phyloP scores from a whole-genome alignment of 83 land plant genomes.

The Isoetes engelmannii region DNA sequence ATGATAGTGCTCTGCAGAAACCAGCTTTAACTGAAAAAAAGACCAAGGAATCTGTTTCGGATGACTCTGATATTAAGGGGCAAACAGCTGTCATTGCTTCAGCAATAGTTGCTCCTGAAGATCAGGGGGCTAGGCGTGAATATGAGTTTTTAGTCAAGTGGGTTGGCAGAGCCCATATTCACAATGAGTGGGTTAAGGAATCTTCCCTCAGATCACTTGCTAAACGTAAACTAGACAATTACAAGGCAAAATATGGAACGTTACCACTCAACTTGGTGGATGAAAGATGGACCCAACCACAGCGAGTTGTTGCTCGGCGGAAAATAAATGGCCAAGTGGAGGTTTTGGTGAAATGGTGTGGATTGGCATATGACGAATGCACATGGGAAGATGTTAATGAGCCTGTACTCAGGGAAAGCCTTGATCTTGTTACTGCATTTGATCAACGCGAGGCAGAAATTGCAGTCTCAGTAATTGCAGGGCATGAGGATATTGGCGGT shows the following conservation, averaged over 20 bases:
- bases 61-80: slow-evolving; percentile 10
- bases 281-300: slow-evolving; percentile 77
- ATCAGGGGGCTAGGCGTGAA: slow-evolving; percentile 1
- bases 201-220: slow-evolving; percentile 56
- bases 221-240: slow-evolving; percentile 85
- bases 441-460: slow-evolving; percentile 3
- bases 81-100: neutral
- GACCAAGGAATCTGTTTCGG: slow-evolving; percentile 5
- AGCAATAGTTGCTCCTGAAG: neutral
- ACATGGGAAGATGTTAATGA: slow-evolving; percentile 83
- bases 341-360: slow-evolving; percentile 84
- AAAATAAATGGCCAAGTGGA: slow-evolving; percentile 35
- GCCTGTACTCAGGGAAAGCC: slow-evolving; percentile 41
- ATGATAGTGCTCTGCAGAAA: slow-evolving; percentile 7
- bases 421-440: slow-evolving; percentile 42
- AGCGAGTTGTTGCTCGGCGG: slow-evolving; percentile 61
- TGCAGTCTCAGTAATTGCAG: slow-evolving; percentile 25
- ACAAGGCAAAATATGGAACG: slow-evolving; percentile 75
- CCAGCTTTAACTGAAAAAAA: slow-evolving; percentile 2
- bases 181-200: slow-evolving; percentile 83
- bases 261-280: slow-evolving; percentile 53
- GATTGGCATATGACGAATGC: slow-evolving; percentile 91
- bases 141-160: slow-evolving; percentile 87
- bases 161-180: slow-evolving; percentile 84
- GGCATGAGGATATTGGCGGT: slow-evolving; percentile 12